These are phyloP conservation scores for Mycena maculata DNA, from an alignment of 768 basidiomycete species.

Conservation along the genomic window DNA sequence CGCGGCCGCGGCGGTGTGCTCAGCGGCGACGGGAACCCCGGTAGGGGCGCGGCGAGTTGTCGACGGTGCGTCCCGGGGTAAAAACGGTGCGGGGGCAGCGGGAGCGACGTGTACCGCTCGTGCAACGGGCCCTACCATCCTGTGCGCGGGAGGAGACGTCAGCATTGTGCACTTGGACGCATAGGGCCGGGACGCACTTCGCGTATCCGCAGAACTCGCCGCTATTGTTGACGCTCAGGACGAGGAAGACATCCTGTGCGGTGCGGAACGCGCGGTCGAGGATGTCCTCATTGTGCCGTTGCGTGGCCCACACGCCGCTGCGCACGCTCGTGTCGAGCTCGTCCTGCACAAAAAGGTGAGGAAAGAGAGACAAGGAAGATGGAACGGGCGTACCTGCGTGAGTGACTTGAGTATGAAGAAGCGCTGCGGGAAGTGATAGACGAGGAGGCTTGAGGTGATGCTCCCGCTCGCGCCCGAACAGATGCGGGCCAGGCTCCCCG, in stretches of 20 bases:
- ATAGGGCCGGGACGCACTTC: constrained; percentile 64
- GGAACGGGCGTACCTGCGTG: constrained; percentile 66
- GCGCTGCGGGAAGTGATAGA: constrained; percentile 83
- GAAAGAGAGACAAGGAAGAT: constrained; percentile 38
- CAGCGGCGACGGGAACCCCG: constrained; percentile 1
- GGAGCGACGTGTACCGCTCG: too few relatives aligned
- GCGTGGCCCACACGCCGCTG: constrained; percentile 89
- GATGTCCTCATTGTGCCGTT: constrained; percentile 90
- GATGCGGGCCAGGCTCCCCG: constrained; percentile 65
- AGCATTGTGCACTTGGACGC: not conserved
- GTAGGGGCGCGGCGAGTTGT: too few relatives aligned
- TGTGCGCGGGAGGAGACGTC: constrained; percentile 41
- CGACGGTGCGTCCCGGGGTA: too few relatives aligned
- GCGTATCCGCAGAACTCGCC: constrained; percentile 96
- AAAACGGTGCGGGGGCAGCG: too few relatives aligned
- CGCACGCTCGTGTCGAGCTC: constrained; percentile 85
- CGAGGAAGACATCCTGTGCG: constrained; percentile 84
- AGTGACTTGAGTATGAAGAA: constrained; percentile 93
- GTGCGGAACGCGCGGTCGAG: constrained; percentile 93
- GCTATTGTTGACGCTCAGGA: constrained; percentile 93
- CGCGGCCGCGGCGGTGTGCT: constrained; percentile 9
- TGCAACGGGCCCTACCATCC: constrained; percentile 87
- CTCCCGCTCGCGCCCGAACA: constrained; percentile 83
- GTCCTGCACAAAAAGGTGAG: constrained; percentile 67
- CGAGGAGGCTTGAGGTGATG: constrained; percentile 85